phyloP scores from a whole-genome alignment of 2,329 filamentous ascomycete genomes.

The Anthostomella pinea region DNA sequence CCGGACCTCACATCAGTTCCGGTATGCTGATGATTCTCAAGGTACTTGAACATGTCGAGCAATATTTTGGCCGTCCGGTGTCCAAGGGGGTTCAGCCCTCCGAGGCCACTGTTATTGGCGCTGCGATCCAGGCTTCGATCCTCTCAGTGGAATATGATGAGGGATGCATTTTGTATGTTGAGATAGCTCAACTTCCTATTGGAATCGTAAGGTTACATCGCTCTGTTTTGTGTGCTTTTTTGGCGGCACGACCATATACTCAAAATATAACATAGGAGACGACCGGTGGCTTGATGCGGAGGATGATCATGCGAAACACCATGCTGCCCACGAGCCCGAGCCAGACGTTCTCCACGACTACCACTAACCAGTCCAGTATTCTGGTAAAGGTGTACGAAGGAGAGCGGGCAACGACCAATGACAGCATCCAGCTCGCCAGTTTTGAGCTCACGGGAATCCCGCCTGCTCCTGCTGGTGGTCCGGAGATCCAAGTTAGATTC shows the following conservation, averaged over 20 bases:
- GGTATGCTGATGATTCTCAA: too few relatives aligned
- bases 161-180: slow-evolving; percentile 84
- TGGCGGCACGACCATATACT: too few relatives aligned
- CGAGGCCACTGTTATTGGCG: slow-evolving; percentile 96
- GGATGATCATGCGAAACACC: slow-evolving; percentile 91
- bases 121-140: slow-evolving; percentile 94
- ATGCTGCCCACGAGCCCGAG: slow-evolving; percentile 94
- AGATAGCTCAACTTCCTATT: slow-evolving; percentile 92
- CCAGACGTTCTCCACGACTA: slow-evolving; percentile 95
- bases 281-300: slow-evolving; percentile 96
- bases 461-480: slow-evolving; percentile 90
- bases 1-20: too few relatives aligned
- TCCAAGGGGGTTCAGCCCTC: slow-evolving; percentile 99
- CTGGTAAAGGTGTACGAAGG: slow-evolving; percentile 95
- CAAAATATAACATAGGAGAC: too few relatives aligned
- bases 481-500: slow-evolving; percentile 97
- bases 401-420: slow-evolving; percentile 90
- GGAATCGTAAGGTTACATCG: too few relatives aligned
- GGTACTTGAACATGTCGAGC: slow-evolving; percentile 90
- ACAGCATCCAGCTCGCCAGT: slow-evolving; percentile 96
- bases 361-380: slow-evolving; percentile 94
- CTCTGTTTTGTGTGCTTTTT: too few relatives aligned
- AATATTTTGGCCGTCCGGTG: slow-evolving; percentile 97
- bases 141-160: slow-evolving; percentile 84
- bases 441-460: slow-evolving; percentile 97